Evolutionary conservation across 2,329 filamentous ascomycete species (phyloP).

Genomic region (Pseudogymnoascus sp.): DNA sequence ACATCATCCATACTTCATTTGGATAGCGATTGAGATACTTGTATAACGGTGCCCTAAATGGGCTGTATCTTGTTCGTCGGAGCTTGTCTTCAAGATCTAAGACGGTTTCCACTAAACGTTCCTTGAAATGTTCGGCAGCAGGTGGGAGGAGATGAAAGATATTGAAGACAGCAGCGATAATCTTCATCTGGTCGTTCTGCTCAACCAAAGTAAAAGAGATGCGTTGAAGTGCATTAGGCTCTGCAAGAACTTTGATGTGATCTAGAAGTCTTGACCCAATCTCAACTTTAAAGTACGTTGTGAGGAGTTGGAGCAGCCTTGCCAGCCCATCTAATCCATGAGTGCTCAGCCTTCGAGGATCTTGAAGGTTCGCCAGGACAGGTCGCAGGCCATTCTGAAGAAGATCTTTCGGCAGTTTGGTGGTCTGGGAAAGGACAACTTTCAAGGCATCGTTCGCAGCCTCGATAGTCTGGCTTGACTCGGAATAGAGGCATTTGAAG

Average conservation of each 20-base stretch:
- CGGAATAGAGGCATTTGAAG: constrained; percentile 94
- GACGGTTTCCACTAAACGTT: constrained; percentile 81
- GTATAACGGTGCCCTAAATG: constrained; percentile 83
- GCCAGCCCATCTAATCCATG: constrained; percentile 88
- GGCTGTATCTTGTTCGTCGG: constrained; percentile 79
- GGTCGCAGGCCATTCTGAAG: constrained; percentile 89
- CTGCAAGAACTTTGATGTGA: constrained; percentile 85
- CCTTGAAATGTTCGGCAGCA: constrained; percentile 85
- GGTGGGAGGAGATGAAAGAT: constrained; percentile 94
- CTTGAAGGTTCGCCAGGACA: constrained; percentile 93
- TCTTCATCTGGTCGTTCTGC: constrained; percentile 85
- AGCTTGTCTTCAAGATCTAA: constrained; percentile 79
- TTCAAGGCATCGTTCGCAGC: constrained; percentile 87
- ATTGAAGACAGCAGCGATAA: constrained; percentile 89
- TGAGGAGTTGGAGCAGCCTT: constrained; percentile 79
- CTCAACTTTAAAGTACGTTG: constrained; percentile 98
- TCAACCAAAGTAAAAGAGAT: constrained; percentile 94
- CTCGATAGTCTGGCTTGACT: constrained; percentile 84
- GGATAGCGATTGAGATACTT: constrained; percentile 92
- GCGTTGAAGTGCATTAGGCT: constrained; percentile 70
- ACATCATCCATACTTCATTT: constrained; percentile 74
- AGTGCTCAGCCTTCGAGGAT: constrained; percentile 81
- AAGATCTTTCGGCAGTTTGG: constrained; percentile 89
- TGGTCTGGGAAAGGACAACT: constrained; percentile 77
- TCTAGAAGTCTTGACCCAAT: constrained; percentile 90